These are phyloP conservation scores for Penicillium malachiteum DNA, from an alignment of 495 filamentous ascomycete species.

Conservation along the genomic window DNA sequence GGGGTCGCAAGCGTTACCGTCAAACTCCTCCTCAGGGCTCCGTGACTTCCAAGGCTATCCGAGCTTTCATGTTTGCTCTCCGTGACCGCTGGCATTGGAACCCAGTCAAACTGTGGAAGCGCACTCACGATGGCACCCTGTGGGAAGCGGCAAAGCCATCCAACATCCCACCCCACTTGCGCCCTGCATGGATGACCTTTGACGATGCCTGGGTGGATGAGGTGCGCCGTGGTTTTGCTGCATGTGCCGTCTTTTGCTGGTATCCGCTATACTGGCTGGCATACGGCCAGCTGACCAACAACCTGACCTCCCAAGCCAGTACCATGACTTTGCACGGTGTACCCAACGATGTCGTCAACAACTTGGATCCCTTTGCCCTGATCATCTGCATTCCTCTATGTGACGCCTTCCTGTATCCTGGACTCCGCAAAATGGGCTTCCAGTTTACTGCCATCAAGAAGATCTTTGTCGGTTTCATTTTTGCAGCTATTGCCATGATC, in stretches of 20 bases:
- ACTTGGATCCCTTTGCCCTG: conserved; percentile 69
- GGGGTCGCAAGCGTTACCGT: conserved; percentile 60
- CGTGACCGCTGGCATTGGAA: conserved; percentile 64
- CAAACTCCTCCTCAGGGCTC: conserved; percentile 60
- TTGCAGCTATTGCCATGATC: conserved; percentile 58
- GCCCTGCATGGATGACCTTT: conserved; percentile 64
- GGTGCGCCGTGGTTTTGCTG: conserved; percentile 64
- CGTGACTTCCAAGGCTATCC: conserved; percentile 59
- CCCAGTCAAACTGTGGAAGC: conserved; percentile 43
- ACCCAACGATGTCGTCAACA: conserved; percentile 69
- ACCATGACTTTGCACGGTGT: conserved; percentile 51
- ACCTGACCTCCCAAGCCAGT: conserved; percentile 56
- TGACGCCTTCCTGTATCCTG: conserved; percentile 64
- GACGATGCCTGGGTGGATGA: conserved; percentile 76
- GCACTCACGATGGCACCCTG: conserved; percentile 45
- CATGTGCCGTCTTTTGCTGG: conserved; percentile 69
- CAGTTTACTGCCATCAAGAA: conserved; percentile 65
- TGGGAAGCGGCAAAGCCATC: conserved; percentile 68
- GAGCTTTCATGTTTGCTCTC: conserved; percentile 54
- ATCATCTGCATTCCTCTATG: conserved; percentile 69
- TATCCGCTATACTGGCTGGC: conserved; percentile 70
- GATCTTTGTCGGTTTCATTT: conserved; percentile 64
- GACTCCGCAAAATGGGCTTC: conserved; percentile 56
- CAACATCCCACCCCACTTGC: conserved; percentile 36
- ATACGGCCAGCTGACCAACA: conserved; percentile 61